These are phyloP conservation scores for Dovyalis caffra DNA, from an alignment of 345 rosid genomes.

Conservation along the genomic window DNA sequence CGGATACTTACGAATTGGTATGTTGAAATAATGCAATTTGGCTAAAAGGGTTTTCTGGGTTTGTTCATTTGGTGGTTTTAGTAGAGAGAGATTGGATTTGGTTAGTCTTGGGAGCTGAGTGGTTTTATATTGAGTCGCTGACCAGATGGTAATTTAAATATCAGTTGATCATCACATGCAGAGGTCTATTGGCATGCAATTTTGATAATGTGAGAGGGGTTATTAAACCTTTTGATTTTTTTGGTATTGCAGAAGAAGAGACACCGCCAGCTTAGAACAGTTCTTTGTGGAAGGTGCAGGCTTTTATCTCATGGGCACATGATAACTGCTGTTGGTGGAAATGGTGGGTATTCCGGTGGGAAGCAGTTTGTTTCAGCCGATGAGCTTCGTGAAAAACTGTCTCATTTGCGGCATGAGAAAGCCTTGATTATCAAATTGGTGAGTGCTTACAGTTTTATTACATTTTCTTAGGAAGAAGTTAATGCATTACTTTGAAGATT, in stretches of 20 bases:
- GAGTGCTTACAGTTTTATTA: slow-evolving; percentile 10
- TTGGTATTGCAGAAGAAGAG: slow-evolving; percentile 76
- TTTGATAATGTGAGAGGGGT: not conserved
- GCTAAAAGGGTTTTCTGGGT: not conserved
- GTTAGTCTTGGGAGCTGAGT: not conserved
- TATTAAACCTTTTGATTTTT: not conserved
- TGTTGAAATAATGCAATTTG: not conserved
- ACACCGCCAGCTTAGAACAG: slow-evolving; percentile 85
- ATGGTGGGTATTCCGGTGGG: slow-evolving; percentile 93
- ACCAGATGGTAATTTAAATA: not conserved
- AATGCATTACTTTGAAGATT: not conserved
- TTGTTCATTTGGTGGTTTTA: not conserved
- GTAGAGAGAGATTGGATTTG: not conserved
- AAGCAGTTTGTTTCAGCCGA: slow-evolving; percentile 87
- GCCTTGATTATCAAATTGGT: slow-evolving; percentile 85
- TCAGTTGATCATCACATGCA: not conserved
- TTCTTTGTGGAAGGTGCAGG: slow-evolving; percentile 86
- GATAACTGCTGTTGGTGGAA: slow-evolving; percentile 96
- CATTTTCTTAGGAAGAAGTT: not conserved
- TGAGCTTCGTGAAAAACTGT: slow-evolving; percentile 80
- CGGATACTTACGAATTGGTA: slow-evolving; percentile 72
- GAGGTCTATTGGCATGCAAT: not conserved
- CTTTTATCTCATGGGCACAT: slow-evolving; percentile 94
- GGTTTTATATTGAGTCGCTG: not conserved
- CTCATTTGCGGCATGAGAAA: slow-evolving; percentile 72